A percentile compares a stretch with the other conserved stretches of the same genome.
Conservation (phyloP, 352 stramenopile genomes). For the Ophiocytium majus region DNA sequence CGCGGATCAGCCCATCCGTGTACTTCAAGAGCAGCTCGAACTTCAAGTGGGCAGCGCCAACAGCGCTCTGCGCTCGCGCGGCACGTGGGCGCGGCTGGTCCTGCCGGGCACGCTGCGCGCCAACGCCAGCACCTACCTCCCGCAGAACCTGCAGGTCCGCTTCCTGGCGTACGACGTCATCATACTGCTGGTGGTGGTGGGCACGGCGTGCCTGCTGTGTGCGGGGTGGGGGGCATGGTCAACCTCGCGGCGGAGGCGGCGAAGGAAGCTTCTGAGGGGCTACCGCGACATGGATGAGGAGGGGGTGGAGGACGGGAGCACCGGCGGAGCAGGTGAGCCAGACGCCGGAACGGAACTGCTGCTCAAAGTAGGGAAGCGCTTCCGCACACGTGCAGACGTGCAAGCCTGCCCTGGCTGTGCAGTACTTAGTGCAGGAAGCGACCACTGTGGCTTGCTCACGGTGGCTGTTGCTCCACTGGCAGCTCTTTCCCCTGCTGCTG, state of each 20-base stretch:
- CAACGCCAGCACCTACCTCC: neutral
- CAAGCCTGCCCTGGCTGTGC: too few species aligned
- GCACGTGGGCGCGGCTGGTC: conserved; percentile 6
- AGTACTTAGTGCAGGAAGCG: too few species aligned
- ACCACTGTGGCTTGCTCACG: too few species aligned
- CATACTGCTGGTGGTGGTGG: conserved; percentile 44
- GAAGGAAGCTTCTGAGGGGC: neutral
- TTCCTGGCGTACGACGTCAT: conserved; percentile 49
- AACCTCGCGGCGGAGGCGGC: neutral
- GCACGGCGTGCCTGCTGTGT: conserved; percentile 33
- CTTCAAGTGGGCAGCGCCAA: conserved; percentile 31
- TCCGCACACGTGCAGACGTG: too few species aligned
- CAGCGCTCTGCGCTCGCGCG: neutral
- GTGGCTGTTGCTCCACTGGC: too few species aligned
- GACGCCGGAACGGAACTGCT: too few species aligned
- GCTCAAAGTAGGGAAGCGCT: too few species aligned
- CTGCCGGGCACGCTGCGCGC: neutral
- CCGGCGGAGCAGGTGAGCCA: too few species aligned
- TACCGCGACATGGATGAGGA: conserved; percentile 13
- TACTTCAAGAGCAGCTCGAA: conserved; percentile 45
- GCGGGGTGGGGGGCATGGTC: conserved; percentile 41
- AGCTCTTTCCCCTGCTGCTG: too few species aligned
- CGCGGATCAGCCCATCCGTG: conserved; percentile 40
- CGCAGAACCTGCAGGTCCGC: conserved; percentile 24
- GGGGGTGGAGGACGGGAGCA: too few species aligned